phyloP scores from a whole-genome alignment of 139 green algal genomes.

The Chlorella sp. region DNA sequence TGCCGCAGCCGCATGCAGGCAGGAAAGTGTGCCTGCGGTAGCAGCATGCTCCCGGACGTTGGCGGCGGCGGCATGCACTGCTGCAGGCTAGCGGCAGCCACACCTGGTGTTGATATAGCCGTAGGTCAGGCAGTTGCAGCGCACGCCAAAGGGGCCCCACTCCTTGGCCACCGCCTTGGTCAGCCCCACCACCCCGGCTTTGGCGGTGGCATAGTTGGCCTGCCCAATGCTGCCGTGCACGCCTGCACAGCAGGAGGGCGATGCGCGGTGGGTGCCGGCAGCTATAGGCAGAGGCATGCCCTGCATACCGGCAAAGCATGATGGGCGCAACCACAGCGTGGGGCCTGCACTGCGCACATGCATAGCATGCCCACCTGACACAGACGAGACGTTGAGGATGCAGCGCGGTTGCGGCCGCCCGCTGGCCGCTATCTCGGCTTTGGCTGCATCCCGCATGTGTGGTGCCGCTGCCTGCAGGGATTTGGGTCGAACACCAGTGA shows the following conservation, averaged over 20 bases:
- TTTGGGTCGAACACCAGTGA: too few species aligned
- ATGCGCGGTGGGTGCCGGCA: neutral
- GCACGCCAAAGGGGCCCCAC: constrained; percentile 85
- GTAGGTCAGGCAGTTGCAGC: constrained; percentile 77
- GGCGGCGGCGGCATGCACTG: too few species aligned
- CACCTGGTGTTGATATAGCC: constrained; percentile 34
- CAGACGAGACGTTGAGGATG: constrained; percentile 91
- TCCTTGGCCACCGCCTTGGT: constrained; percentile 86
- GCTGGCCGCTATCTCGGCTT: constrained; percentile 62
- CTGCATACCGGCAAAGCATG: constrained; percentile 34
- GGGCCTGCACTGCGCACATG: neutral
- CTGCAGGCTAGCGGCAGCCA: neutral
- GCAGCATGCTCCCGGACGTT: too few species aligned
- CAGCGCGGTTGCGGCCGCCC: constrained; percentile 56
- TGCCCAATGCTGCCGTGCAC: constrained; percentile 60
- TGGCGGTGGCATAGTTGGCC: constrained; percentile 77
- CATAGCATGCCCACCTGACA: constrained; percentile 45
- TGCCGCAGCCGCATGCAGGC: too few species aligned
- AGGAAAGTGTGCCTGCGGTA: too few species aligned
- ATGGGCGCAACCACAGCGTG: neutral
- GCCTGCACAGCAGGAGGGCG: neutral
- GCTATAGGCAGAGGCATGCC: too few species aligned
- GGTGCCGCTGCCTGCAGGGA: constrained; percentile 67
- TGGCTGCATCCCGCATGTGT: constrained; percentile 79
- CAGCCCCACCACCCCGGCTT: constrained; percentile 79